Evolutionary conservation across 371 early-diverging fungal genomes (phyloP), one percentile per base, ranked within the genome.

Genomic region (Circinella umbellata): DNA sequence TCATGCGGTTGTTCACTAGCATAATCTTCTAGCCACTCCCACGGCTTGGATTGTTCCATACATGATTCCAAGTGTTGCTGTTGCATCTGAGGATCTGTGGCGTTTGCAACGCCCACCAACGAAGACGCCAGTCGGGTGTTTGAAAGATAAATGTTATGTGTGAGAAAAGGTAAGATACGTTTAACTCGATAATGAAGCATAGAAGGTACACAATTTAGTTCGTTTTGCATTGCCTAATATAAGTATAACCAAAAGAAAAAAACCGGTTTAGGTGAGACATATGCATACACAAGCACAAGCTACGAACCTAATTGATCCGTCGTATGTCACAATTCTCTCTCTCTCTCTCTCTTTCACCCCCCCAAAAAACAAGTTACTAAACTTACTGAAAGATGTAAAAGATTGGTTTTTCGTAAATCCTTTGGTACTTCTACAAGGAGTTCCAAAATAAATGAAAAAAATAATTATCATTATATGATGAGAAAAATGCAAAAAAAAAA

Each of bases 11-110:
- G 64, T 20, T 85, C 85, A 53, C 77, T 74, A 4, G 80, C 78
- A 71, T 85, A 86, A 54, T 89, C 89, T 59, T 89, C 89, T 9
- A 89, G 77, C 89, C 89, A 89, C 67, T 87, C 88, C 89, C 89
- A 89, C 13, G 89, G 89, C 51, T 83, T 79, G 8, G 86, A 84
- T 61, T 84, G 86, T 9, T 82, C 82, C 72, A 80, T 67, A 48
- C 75, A 80, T 10, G 64, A 47, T 49, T 79, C 77, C 63, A 80
- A 36, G 65, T 80, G 81, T 18, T 78, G 78, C 27, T 80, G 82
- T 17, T 85, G 83, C 34, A 81, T 80, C 42, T 76, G 76, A 46
- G 75, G 76, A 47, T 78, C 75, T 4, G 57, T 70, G 9, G 78
- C 73, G 4, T 69, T 57, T 3, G 68, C 36, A 46, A 67, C 54